Evolutionary conservation across 2,329 filamentous ascomycete genomes (phyloP), one percentile per base, ranked within the genome.

Genomic region (Fusarium sp.): DNA sequence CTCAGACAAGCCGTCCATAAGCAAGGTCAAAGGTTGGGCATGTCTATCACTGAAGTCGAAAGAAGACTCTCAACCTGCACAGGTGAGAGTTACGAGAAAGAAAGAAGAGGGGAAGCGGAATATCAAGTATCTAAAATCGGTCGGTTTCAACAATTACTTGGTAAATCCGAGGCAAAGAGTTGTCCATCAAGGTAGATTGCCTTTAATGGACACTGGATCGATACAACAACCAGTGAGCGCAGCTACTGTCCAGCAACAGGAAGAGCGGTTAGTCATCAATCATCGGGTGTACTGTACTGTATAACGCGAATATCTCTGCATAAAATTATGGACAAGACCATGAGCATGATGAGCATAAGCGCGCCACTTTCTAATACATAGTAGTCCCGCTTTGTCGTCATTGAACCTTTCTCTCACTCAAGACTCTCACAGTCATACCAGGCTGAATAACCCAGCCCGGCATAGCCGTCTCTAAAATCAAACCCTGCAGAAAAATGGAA

Each of bases 181-280:
- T 75, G 68, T 68, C 77, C 74, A 79, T 79, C 77, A 79, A 77
- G 77, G 77, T 78, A 43, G 64, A 63, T 49, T 60, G 34, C 38
- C 24, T n/a, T 16, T 42, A 45, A 47, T 40, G 57, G 40, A 52
- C 43, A 59, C 34, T 51, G 30, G 42, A 46, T 59, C 40, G 40
- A 65, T 18, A 51, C 8, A 10, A 15, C 22, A 42, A 32, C 45
- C 60, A 65, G 22, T 52, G 30, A 51, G 46, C 40, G 27, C 14
- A n/a, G 50, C 14, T 53, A n/a, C 24, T 16, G 8, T 42, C 16
- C 15, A 5, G 6, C 11, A 44, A 11, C 25, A 38, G 7, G 22
- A 42, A 27, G 16, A 29, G 40, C 14, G 18, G 18, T 76, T 75
- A 75, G 73, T 75, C 73, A 75, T 76, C 64, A 49, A 49, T 24